Conservation (phyloP, 2,329 filamentous ascomycete genomes). For the Eutypa lata region DNA sequence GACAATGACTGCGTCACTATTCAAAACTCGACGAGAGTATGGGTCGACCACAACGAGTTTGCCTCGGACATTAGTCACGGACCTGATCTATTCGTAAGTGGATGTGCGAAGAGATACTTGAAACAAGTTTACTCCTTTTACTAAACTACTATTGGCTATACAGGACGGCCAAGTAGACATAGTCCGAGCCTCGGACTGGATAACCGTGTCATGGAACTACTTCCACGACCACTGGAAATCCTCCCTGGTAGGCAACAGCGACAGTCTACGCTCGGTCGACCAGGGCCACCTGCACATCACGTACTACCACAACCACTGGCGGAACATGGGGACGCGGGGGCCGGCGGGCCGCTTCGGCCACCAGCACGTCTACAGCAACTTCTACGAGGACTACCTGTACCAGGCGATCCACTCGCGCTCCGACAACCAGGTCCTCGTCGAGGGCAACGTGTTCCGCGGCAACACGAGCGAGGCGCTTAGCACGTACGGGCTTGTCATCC, state of each 20-base stretch:
- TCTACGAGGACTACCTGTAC: slow-evolving; percentile 44
- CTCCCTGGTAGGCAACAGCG: slow-evolving; percentile 42
- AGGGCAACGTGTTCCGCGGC: slow-evolving; percentile 48
- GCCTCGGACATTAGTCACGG: slow-evolving; percentile 55
- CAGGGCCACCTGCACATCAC: slow-evolving; percentile 43
- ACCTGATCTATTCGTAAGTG: no score
- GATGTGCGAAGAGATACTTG: no score
- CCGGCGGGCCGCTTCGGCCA: slow-evolving; percentile 48
- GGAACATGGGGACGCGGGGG: slow-evolving; percentile 42
- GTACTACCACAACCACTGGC: slow-evolving; percentile 50
- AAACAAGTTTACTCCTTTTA: no score
- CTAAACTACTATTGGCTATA: no score
- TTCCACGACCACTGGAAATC: slow-evolving; percentile 51
- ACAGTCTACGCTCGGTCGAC: slow-evolving; percentile 51
- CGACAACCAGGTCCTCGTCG: slow-evolving; percentile 47
- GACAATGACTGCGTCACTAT: slow-evolving; percentile 59
- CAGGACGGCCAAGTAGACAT: slow-evolving; percentile 65
- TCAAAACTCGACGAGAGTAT: slow-evolving; percentile 55
- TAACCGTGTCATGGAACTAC: slow-evolving; percentile 47
- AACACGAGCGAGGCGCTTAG: no score
- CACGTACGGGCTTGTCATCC: no score
- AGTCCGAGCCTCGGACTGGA: slow-evolving; percentile 60
- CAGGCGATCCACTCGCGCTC: slow-evolving; percentile 47
- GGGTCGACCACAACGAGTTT: slow-evolving; percentile 67
- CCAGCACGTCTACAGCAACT: slow-evolving; percentile 48